Conservation (phyloP, 2,329 filamentous ascomycete species). For the Neoarthrinium moseri region DNA sequence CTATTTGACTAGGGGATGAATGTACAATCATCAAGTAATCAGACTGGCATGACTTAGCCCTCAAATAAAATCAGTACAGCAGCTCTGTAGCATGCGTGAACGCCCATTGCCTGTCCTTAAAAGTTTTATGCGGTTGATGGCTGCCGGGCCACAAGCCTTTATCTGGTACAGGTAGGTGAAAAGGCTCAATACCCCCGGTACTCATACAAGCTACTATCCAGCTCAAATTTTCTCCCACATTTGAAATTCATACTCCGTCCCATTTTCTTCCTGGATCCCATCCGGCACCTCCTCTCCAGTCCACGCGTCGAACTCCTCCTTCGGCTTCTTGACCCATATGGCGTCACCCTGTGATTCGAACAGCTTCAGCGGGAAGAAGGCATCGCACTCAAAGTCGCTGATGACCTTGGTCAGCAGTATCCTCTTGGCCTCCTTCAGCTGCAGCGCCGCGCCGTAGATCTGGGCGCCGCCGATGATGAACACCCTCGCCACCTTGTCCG, state of each 20-base stretch:
- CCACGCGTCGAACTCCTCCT: constrained; percentile 58
- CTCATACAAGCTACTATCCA: no score
- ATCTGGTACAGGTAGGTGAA: no score
- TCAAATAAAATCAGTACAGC: no score
- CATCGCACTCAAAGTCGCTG: constrained; percentile 73
- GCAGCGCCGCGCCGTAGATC: constrained; percentile 74
- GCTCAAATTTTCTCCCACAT: constrained; percentile 71
- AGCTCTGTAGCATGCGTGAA: no score
- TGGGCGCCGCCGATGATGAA: constrained; percentile 91
- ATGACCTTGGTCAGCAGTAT: constrained; percentile 70
- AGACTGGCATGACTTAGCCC: no score
- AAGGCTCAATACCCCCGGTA: no score
- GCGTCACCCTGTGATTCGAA: constrained; percentile 31
- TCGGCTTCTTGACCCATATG: constrained; percentile 55
- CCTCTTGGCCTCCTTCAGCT: constrained; percentile 52
- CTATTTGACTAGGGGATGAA: no score
- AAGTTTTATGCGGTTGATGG: no score
- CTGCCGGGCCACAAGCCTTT: no score
- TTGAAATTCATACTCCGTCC: constrained; percentile 67
- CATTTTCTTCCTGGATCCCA: constrained; percentile 60
- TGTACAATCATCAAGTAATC: no score
- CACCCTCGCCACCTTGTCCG: constrained; percentile 50
- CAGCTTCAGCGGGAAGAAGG: constrained; percentile 65
- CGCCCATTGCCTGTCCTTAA: no score
- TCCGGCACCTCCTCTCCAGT: constrained; percentile 62